Evolutionary conservation across 2,329 filamentous ascomycete species (phyloP).

Genomic region (Tolypocladium tundrense): DNA sequence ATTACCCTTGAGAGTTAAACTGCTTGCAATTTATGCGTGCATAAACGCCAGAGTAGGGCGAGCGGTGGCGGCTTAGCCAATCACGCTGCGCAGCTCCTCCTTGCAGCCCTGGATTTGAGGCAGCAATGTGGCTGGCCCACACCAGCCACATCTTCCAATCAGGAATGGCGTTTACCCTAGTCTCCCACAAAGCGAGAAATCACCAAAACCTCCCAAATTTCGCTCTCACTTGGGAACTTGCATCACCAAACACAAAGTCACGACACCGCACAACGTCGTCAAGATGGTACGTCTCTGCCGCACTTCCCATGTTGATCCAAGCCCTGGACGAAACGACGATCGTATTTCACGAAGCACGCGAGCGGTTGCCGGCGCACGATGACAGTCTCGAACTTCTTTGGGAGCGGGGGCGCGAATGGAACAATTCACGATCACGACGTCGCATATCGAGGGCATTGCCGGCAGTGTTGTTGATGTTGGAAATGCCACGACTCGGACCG

Average conservation of each 20-base stretch:
- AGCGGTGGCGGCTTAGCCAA: neutral
- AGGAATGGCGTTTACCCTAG: constrained; percentile 26
- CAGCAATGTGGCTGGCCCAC: constrained; percentile 2
- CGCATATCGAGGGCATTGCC: neutral
- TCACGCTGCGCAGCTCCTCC: neutral
- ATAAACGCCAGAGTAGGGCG: neutral
- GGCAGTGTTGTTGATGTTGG: neutral
- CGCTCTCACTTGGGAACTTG: constrained; percentile 22
- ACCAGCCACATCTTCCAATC: constrained; percentile 18
- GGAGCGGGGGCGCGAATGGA: neutral
- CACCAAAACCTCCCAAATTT: constrained; percentile 32
- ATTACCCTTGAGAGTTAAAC: too few species aligned
- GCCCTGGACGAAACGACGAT: constrained; percentile 1
- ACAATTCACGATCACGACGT: neutral
- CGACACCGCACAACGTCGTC: constrained; percentile 34
- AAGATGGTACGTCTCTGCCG: constrained; percentile 34
- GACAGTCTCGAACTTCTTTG: constrained; percentile 12
- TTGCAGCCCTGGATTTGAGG: constrained; percentile 1
- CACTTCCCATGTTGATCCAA: constrained; percentile 6
- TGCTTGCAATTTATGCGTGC: neutral
- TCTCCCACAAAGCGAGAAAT: constrained; percentile 35
- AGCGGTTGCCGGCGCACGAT: constrained; percentile 17
- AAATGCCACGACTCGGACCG: neutral
- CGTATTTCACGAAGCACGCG: constrained; percentile 6
- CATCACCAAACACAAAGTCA: constrained; percentile 32